Percentiles rank a stretch among this genome's conserved stretches.
Conservation (phyloP, 768 basidiomycete genomes). For the Auricularia sp. region DNA sequence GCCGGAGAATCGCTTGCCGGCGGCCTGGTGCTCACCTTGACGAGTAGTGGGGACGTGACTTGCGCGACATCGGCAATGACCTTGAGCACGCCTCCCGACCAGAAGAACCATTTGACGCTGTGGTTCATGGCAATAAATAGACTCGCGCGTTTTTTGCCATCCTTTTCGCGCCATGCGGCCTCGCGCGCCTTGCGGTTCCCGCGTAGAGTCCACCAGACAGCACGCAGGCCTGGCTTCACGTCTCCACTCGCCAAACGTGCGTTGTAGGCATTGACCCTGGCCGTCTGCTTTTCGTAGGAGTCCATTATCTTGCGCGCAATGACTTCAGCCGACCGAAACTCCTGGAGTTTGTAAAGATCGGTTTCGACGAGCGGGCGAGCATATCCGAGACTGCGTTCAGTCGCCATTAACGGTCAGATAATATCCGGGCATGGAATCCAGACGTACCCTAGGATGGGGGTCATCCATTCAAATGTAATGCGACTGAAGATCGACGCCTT, state of each 20-base stretch:
- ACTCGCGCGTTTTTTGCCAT: constrained; percentile 55
- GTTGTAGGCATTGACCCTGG: constrained; percentile 62
- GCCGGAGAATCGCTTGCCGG: neutral
- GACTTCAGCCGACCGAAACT: constrained; percentile 43
- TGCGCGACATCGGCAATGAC: constrained; percentile 62
- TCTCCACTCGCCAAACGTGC: constrained; percentile 53
- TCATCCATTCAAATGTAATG: constrained; percentile 69
- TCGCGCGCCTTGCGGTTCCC: constrained; percentile 42
- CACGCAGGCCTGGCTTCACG: constrained; percentile 36
- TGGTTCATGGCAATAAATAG: constrained; percentile 65
- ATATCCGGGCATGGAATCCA: neutral
- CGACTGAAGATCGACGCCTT: constrained; percentile 49
- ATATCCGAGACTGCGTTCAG: constrained; percentile 45
- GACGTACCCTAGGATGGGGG: constrained; percentile 41
- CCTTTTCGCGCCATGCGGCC: constrained; percentile 51
- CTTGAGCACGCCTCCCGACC: constrained; percentile 53
- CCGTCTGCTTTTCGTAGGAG: constrained; percentile 52
- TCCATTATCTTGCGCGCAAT: constrained; percentile 54
- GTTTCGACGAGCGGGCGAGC: constrained; percentile 68
- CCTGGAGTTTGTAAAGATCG: constrained; percentile 73
- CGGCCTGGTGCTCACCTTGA: constrained; percentile 49
- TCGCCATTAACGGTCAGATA: neutral
- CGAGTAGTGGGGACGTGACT: constrained; percentile 64
- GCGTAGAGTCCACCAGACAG: constrained; percentile 46
- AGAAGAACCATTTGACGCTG: constrained; percentile 68